A percentile compares a stretch with the other conserved stretches of the same genome.
Conservation (phyloP, 2,329 filamentous ascomycete genomes). For the Sclerotinia nivalis region DNA sequence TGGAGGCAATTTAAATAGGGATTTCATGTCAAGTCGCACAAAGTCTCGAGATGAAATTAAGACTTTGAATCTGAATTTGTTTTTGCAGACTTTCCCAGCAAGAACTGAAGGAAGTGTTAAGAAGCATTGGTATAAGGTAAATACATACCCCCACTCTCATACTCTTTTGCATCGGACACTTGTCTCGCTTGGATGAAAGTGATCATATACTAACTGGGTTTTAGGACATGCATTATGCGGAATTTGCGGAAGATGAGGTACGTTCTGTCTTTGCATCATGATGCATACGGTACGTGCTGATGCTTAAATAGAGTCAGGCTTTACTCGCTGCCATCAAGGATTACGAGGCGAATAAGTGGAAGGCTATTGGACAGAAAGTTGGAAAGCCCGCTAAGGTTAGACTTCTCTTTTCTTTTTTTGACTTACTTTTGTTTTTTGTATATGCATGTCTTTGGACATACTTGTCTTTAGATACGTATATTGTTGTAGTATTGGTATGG, state of each 20-base stretch:
- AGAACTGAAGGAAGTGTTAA: constrained; percentile 97
- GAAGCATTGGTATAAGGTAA: constrained; percentile 99
- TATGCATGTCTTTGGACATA: not conserved
- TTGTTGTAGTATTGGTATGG: not conserved
- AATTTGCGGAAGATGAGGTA: constrained; percentile 97
- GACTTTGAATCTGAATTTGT: constrained; percentile 32
- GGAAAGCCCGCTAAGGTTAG: constrained; percentile 92
- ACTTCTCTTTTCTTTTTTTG: constrained; percentile 22
- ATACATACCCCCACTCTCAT: not conserved
- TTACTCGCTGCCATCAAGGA: constrained; percentile 95
- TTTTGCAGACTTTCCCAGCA: constrained; percentile 75
- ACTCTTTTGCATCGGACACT: not conserved
- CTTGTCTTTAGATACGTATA: not conserved
- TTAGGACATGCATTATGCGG: constrained; percentile 98
- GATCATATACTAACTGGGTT: constrained; percentile 21
- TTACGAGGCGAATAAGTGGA: constrained; percentile 99
- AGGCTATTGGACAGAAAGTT: constrained; percentile 92
- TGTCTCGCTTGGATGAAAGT: constrained; percentile 20
- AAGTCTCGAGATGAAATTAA: not conserved
- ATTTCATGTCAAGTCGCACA: constrained; percentile 23
- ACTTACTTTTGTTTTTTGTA: not conserved
- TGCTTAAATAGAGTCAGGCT: constrained; percentile 48
- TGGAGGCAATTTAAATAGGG: not conserved
- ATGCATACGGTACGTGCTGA: constrained; percentile 32
- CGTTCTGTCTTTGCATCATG: constrained; percentile 28